Conservation (phyloP, 345 rosid species). For the Mangifera indica region DNA sequence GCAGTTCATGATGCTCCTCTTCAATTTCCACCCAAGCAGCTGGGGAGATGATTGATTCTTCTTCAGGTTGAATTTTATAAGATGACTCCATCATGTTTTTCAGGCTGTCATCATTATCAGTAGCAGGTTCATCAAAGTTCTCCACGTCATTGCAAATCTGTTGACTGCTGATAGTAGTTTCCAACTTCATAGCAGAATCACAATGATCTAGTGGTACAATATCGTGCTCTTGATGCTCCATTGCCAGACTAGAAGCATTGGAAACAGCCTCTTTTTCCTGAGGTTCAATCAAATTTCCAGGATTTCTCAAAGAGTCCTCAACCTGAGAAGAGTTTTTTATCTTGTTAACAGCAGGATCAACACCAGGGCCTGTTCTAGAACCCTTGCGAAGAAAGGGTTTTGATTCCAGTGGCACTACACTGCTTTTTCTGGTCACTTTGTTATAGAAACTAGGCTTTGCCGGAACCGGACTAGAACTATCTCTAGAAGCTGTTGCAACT, state of each 20-base stretch:
- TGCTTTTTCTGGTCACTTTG: slow-evolving; percentile 58
- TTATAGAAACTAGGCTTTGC: slow-evolving; percentile 49
- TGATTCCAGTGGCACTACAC: slow-evolving; percentile 56
- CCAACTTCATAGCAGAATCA: slow-evolving; percentile 30
- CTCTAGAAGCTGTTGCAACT: slow-evolving; percentile 31
- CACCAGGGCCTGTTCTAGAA: slow-evolving; percentile 33
- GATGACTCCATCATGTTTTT: slow-evolving; percentile 22
- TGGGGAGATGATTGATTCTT: slow-evolving; percentile 56
- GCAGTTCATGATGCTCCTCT: slow-evolving; percentile 47
- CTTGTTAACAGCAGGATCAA: slow-evolving; percentile 28
- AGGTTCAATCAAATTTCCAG: slow-evolving; percentile 28
- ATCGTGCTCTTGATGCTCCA: slow-evolving; percentile 28
- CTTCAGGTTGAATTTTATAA: slow-evolving; percentile 26
- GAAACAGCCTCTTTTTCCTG: slow-evolving; percentile 30
- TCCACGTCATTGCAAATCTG: slow-evolving; percentile 29
- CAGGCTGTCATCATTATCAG: slow-evolving; percentile 24
- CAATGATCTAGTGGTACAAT: slow-evolving; percentile 20
- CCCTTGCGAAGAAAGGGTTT: slow-evolving; percentile 54
- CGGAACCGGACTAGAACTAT: slow-evolving; percentile 30
- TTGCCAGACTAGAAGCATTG: slow-evolving; percentile 27
- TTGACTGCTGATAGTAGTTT: slow-evolving; percentile 23
- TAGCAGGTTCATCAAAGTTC: slow-evolving; percentile 25
- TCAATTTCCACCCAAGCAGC: slow-evolving; percentile 62
- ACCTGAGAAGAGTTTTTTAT: slow-evolving; percentile 24
- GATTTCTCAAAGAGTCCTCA: slow-evolving; percentile 31